phyloP scores from a whole-genome alignment of 2,329 filamentous ascomycete genomes.

The Alternaria arbusti region DNA sequence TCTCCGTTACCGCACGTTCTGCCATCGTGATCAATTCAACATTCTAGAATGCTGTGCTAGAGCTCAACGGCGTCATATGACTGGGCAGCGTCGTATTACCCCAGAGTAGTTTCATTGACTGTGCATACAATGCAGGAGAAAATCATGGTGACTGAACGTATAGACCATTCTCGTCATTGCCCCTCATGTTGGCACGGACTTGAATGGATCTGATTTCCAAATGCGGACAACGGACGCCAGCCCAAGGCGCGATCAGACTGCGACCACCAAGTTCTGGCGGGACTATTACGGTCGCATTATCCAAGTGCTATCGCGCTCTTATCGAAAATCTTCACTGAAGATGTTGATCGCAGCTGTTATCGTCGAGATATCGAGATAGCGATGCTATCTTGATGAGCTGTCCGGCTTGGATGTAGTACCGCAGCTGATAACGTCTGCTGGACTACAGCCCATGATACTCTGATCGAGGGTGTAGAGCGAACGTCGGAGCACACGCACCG shows the following conservation, averaged over 20 bases:
- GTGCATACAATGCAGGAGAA: slow-evolving; percentile 17
- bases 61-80: slow-evolving; percentile 6
- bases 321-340: slow-evolving; percentile 7
- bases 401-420: background rate
- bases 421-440: background rate
- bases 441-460: background rate
- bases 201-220: slow-evolving; percentile 39
- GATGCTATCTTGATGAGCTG: slow-evolving; percentile 7
- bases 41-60: slow-evolving; percentile 12
- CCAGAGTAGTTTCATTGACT: slow-evolving; percentile 18
- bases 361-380: slow-evolving; percentile 7
- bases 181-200: slow-evolving; percentile 37
- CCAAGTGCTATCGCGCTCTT: slow-evolving; percentile 21
- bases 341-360: slow-evolving; percentile 7
- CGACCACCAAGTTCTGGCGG: slow-evolving; percentile 19
- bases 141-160: slow-evolving; percentile 28
- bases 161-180: slow-evolving; percentile 31
- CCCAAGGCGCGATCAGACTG: slow-evolving; percentile 23
- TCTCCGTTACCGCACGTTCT: slow-evolving; percentile 14
- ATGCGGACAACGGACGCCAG: slow-evolving; percentile 34
- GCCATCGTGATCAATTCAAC: slow-evolving; percentile 34
- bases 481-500: background rate
- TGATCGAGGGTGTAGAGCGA: background rate
- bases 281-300: slow-evolving; percentile 17
- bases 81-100: slow-evolving; percentile 12